phyloP scores from a whole-genome alignment of 2,329 filamentous ascomycete genomes.

The Aquanectria penicillioides region DNA sequence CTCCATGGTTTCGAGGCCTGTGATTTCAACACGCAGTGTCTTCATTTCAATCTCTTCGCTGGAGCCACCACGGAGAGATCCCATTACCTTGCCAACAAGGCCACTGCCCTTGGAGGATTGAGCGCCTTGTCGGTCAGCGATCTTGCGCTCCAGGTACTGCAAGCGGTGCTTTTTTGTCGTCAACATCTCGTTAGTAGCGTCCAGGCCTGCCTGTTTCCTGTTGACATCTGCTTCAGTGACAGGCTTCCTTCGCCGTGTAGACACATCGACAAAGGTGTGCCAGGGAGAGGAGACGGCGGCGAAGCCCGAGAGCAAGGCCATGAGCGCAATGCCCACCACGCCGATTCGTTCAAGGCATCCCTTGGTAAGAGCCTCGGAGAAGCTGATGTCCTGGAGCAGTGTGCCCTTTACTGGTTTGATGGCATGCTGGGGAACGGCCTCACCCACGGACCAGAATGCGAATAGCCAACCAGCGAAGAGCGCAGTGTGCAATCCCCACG shows the following conservation, averaged over 20 bases:
- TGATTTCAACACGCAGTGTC: conserved; percentile 77
- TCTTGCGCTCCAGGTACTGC: conserved; percentile 74
- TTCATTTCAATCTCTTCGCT: conserved; percentile 69
- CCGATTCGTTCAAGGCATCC: conserved; percentile 77
- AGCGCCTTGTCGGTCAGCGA: conserved; percentile 45
- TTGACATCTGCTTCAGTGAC: conserved; percentile 79
- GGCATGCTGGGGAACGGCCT: conserved; percentile 62
- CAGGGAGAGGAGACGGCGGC: conserved; percentile 88
- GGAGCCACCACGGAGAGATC: conserved; percentile 72
- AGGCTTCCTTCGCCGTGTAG: conserved; percentile 59
- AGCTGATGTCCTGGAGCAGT: conserved; percentile 40
- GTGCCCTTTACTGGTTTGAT: conserved; percentile 33
- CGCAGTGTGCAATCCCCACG: conserved; percentile 71
- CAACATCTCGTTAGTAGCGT: conserved; percentile 84
- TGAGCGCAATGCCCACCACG: conserved; percentile 85
- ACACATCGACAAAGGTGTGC: conserved; percentile 79
- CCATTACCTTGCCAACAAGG: conserved; percentile 79
- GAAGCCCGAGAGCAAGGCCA: conserved; percentile 90
- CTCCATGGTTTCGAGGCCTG: conserved; percentile 83
- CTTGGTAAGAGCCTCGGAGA: conserved; percentile 54
- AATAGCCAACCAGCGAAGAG: conserved; percentile 76
- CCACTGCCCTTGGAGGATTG: conserved; percentile 52
- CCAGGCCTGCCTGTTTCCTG: conserved; percentile 81
- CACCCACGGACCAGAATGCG: conserved; percentile 80
- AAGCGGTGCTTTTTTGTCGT: conserved; percentile 78